phyloP scores from a whole-genome alignment of 2,329 filamentous ascomycete species.

The Diatrype stigma region DNA sequence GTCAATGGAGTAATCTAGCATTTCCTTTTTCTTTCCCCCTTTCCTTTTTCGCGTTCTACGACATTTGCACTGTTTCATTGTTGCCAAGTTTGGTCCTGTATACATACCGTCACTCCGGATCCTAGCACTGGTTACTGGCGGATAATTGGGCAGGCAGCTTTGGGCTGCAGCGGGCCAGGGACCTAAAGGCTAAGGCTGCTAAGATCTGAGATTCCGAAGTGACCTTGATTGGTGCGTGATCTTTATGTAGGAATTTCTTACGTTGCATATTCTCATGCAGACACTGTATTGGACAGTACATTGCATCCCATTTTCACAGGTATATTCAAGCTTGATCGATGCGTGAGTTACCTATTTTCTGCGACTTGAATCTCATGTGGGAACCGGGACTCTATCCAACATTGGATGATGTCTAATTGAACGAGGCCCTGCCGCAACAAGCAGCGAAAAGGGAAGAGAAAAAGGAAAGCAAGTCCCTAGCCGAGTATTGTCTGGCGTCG shows the following conservation, averaged over 20 bases:
- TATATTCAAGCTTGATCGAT: no score
- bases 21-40: background rate
- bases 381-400: no score
- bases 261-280: background rate
- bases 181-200: no score
- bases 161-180: background rate
- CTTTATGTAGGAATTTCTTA: background rate
- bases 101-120: background rate
- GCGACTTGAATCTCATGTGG: no score
- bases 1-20: no score
- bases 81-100: background rate
- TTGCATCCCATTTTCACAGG: no score
- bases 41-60: background rate
- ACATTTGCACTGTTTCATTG: background rate
- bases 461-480: slow-evolving; percentile 1
- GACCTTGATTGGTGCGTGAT: background rate
- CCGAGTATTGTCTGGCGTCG: no score
- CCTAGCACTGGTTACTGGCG: background rate
- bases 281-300: no score
- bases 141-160: background rate
- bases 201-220: background rate
- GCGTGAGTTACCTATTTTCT: no score
- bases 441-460: background rate
- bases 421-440: slow-evolving; percentile 1
- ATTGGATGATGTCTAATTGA: background rate